Percentiles rank a stretch among this genome's conserved stretches.
These are phyloP conservation scores for Phaeolepiota aurea DNA, from an alignment of 768 basidiomycete species.

Conservation along the genomic window DNA sequence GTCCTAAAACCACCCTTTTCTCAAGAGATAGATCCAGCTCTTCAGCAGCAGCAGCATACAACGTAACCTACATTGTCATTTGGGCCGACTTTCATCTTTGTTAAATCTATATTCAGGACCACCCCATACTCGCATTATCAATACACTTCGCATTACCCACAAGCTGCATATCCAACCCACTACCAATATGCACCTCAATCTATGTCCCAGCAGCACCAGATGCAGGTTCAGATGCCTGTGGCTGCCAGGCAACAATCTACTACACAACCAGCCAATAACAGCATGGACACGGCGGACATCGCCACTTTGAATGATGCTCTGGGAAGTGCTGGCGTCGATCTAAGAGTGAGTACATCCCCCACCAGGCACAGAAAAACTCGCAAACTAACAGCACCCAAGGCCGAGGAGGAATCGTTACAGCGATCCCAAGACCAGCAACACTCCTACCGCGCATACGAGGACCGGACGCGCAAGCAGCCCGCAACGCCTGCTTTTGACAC, in stretches of 20 bases:
- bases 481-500: constrained; percentile 62
- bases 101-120: no score
- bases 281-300: constrained; percentile 61
- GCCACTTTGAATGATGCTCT: constrained; percentile 78
- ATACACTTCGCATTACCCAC: constrained; percentile 35
- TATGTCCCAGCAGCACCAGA: constrained; percentile 21
- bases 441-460: constrained; percentile 60
- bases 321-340: constrained; percentile 80
- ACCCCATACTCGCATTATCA: constrained; percentile 43
- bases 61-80: no score
- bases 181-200: constrained; percentile 34
- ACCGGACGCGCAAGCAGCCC: constrained; percentile 75
- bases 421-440: constrained; percentile 55
- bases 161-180: constrained; percentile 34
- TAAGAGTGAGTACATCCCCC: constrained; percentile 43
- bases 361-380: background rate
- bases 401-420: constrained; percentile 79
- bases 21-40: no score
- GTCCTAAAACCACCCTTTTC: no score
- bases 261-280: constrained; percentile 13
- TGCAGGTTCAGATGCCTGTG: constrained; percentile 16
- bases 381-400: constrained; percentile 30
- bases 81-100: no score
- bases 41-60: no score
- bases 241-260: background rate